These are phyloP conservation scores for Cardamine occulta DNA, from an alignment of 345 rosid genomes.

Conservation along the genomic window DNA sequence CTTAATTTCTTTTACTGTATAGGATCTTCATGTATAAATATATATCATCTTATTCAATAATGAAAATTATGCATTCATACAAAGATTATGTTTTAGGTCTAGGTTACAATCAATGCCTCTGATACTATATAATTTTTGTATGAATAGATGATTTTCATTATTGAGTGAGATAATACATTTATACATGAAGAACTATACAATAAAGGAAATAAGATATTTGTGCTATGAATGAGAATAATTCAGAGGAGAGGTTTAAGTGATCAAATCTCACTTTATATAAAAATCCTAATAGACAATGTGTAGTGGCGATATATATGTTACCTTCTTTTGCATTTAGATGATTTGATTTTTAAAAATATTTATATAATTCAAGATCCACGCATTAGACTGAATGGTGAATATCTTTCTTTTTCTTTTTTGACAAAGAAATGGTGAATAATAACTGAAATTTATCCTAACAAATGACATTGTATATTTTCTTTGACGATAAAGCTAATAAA, in stretches of 20 bases:
- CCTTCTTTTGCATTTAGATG: background rate
- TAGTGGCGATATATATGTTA: background rate
- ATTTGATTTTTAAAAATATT: too few species aligned
- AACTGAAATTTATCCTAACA: background rate
- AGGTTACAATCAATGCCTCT: background rate
- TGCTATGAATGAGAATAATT: background rate
- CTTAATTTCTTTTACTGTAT: background rate
- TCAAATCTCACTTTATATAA: too few species aligned
- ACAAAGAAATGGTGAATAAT: too few species aligned
- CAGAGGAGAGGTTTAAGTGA: background rate
- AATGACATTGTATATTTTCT: background rate
- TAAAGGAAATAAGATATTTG: background rate
- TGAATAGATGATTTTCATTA: too few species aligned
- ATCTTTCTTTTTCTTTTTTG: too few species aligned
- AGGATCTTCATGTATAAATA: too few species aligned
- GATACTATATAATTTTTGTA: background rate
- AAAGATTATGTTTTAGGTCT: too few species aligned
- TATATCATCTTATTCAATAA: background rate
- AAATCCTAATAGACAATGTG: background rate
- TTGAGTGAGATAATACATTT: background rate
- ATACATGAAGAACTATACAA: background rate
- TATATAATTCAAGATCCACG: background rate
- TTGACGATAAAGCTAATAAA: background rate
- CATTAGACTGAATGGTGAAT: background rate
- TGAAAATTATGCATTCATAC: background rate